A percentile compares a stretch with the other conserved stretches of the same genome.
phyloP scores from a whole-genome alignment of 257 asterid genomes.

The Anisodus acutangulus region DNA sequence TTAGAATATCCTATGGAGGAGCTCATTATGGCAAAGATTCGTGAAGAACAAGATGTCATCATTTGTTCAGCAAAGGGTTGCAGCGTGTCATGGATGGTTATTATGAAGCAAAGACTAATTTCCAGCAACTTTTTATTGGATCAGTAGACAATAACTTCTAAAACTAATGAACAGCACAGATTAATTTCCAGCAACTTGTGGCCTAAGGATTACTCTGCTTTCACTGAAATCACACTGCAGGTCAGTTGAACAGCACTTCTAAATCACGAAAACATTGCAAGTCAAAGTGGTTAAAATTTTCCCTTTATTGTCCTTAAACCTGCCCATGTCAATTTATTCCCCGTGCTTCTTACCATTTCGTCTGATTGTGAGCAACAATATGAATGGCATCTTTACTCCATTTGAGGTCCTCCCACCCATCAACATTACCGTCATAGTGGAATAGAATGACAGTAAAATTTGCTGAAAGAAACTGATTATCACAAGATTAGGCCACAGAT shows the following conservation, averaged over 20 bases:
- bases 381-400: conserved; percentile 92
- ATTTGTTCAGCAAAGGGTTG: neutral
- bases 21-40: neutral
- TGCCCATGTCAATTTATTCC: neutral
- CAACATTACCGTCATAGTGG: conserved; percentile 92
- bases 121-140: conserved; percentile 7
- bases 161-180: neutral
- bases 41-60: neutral
- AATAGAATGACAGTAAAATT: conserved; percentile 81
- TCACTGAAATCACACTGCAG: conserved; percentile 8
- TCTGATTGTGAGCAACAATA: conserved; percentile 88
- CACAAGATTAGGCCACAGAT: conserved; percentile 34
- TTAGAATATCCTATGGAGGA: neutral
- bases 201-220: conserved; percentile 11
- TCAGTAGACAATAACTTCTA: neutral
- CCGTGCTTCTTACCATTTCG: conserved; percentile 71
- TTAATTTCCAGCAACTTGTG: neutral
- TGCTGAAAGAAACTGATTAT: conserved; percentile 88
- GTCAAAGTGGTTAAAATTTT: neutral
- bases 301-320: neutral
- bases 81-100: conserved; percentile 13
- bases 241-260: conserved; percentile 5
- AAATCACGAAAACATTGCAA: conserved; percentile 6
- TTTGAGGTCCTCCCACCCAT: conserved; percentile 83
- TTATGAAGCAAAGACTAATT: conserved; percentile 10